A percentile compares a stretch with the other conserved stretches of the same genome.
Evolutionary conservation across 805 yeast species (phyloP).

Genomic region (Monosporozyma servazzii): DNA sequence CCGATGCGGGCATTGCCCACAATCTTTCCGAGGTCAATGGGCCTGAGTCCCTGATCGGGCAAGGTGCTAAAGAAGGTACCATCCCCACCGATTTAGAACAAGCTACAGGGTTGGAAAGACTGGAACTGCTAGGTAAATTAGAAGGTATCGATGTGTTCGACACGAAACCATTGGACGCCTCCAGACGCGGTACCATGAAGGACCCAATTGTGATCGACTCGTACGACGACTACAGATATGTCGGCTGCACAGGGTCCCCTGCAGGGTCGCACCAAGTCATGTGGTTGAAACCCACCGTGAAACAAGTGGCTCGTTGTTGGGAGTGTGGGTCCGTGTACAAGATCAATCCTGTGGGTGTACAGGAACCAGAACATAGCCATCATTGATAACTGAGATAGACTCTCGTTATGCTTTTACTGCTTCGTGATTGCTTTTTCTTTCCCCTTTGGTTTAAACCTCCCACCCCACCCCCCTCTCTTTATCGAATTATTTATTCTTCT

Average conservation of each 20-base stretch:
- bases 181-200: conserved; percentile 82
- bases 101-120: conserved; percentile 97
- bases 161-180: conserved; percentile 74
- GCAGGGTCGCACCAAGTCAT: conserved; percentile 82
- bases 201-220: conserved; percentile 88
- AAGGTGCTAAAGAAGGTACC: conserved; percentile 77
- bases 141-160: conserved; percentile 95
- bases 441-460: neutral
- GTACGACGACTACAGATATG: conserved; percentile 85
- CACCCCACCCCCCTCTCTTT: neutral
- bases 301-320: conserved; percentile 90
- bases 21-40: conserved; percentile 71
- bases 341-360: conserved; percentile 79
- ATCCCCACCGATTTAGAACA: conserved; percentile 93
- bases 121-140: conserved; percentile 84
- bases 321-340: conserved; percentile 96
- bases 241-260: conserved; percentile 96
- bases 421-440: too few species aligned
- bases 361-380: conserved; percentile 25
- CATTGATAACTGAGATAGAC: too few species aligned
- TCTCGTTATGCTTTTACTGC: too few species aligned
- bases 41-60: conserved; percentile 71
- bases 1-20: conserved; percentile 39
- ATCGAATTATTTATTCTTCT: neutral
- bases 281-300: conserved; percentile 87